Evolutionary conservation across 164 flowering plant species (phyloP).

Genomic region (Amborella trichopoda): DNA sequence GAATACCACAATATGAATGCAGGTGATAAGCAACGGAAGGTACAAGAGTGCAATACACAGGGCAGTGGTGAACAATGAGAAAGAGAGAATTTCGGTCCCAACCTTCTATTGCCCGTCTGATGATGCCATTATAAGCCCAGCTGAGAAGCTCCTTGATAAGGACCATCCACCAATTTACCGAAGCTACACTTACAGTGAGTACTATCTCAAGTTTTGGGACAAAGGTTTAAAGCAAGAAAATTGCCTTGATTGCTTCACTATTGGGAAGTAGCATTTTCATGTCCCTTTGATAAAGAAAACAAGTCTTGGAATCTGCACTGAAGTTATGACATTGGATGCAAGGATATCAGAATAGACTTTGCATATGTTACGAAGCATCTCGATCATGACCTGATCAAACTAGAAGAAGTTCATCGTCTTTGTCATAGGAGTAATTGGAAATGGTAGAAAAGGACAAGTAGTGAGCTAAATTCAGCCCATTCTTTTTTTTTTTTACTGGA

Average conservation of each 20-base stretch:
- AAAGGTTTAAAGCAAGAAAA: slow-evolving; percentile 20
- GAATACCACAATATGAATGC: too few species aligned
- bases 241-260: slow-evolving; percentile 31
- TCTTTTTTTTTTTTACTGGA: too few species aligned
- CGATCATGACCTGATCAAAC: too few species aligned
- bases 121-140: slow-evolving; percentile 32
- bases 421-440: too few species aligned
- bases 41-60: slow-evolving; percentile 47
- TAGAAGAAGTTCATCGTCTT: too few species aligned
- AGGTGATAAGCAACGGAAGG: slow-evolving; percentile 41
- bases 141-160: slow-evolving; percentile 11
- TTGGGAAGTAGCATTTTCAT: not conserved
- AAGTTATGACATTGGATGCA: too few species aligned
- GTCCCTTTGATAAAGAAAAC: too few species aligned
- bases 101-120: slow-evolving; percentile 44
- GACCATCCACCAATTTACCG: slow-evolving; percentile 20
- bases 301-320: too few species aligned
- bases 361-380: too few species aligned
- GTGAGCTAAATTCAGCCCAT: too few species aligned
- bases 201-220: slow-evolving; percentile 36
- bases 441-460: too few species aligned
- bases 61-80: slow-evolving; percentile 31
- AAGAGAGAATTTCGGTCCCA: slow-evolving; percentile 37
- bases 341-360: too few species aligned
- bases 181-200: slow-evolving; percentile 21